A percentile compares a stretch with the other conserved stretches of the same genome.
Conservation (phyloP, 2,329 filamentous ascomycete species). For the Neocucurbitaria cava region DNA sequence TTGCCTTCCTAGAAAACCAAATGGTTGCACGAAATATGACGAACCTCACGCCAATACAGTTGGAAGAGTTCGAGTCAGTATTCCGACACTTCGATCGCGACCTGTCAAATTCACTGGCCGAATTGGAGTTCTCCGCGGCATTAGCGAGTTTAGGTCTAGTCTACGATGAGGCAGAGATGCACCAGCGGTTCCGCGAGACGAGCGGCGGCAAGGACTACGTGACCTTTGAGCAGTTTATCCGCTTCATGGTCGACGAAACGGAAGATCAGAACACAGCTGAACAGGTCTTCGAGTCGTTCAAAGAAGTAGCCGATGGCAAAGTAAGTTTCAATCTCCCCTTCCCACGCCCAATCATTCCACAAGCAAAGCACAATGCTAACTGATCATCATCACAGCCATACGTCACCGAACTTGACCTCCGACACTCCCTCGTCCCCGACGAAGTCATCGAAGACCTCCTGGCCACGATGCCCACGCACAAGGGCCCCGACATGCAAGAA, state of each 20-base stretch:
- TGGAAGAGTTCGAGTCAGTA: slow-evolving; percentile 98
- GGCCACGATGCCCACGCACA: slow-evolving; percentile 83
- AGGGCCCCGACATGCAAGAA: slow-evolving; percentile 82
- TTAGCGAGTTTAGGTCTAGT: slow-evolving; percentile 94
- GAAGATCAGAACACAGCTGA: slow-evolving; percentile 99
- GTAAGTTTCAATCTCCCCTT: slow-evolving; percentile 49
- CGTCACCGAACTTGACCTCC: slow-evolving; percentile 95
- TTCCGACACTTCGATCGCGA: slow-evolving; percentile 98
- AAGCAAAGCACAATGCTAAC: slow-evolving; percentile 22
- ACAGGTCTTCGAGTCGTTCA: slow-evolving; percentile 97
- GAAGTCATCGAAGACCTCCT: slow-evolving; percentile 95
- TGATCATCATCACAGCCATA: slow-evolving; percentile 67
- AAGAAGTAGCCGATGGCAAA: slow-evolving; percentile 96
- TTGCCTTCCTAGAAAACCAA: slow-evolving; percentile 96
- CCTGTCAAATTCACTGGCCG: slow-evolving; percentile 84
- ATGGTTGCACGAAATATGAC: slow-evolving; percentile 99
- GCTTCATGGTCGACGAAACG: slow-evolving; percentile 98
- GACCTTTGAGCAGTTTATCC: slow-evolving; percentile 97
- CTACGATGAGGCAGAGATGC: slow-evolving; percentile 98
- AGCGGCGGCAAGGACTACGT: slow-evolving; percentile 80
- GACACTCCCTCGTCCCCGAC: slow-evolving; percentile 93
- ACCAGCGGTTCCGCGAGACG: slow-evolving; percentile 90
- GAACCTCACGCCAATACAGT: slow-evolving; percentile 95
- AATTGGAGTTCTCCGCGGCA: slow-evolving; percentile 95
- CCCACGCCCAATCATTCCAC: no score